A percentile compares a stretch with the other conserved stretches of the same genome.
These are phyloP conservation scores for Capsella bursapastoris DNA, from an alignment of 345 rosid species.

Conservation along the genomic window DNA sequence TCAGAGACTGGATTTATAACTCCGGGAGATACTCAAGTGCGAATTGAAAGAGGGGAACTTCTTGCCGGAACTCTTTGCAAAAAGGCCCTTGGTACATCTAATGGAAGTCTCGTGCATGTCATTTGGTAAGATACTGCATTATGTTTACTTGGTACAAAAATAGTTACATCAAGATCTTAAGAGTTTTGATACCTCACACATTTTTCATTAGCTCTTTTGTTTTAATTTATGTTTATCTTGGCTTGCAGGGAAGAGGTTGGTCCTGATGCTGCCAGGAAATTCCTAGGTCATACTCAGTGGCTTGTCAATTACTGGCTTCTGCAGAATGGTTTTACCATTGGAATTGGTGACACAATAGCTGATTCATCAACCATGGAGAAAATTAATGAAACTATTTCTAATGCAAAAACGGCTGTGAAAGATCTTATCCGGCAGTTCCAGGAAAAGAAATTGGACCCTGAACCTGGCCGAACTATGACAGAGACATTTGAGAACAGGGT, in stretches of 20 bases:
- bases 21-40: conserved; percentile 90
- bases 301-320: conserved; percentile 99
- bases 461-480: conserved; percentile 96
- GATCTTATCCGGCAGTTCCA: conserved; percentile 68
- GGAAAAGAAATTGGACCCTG: conserved; percentile 79
- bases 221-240: conserved; percentile 4
- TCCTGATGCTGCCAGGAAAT: conserved; percentile 99
- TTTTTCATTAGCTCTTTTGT: conserved; percentile 6
- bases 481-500: conserved; percentile 98
- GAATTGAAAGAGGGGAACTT: conserved; percentile 93
- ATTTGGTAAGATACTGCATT: conserved; percentile 64
- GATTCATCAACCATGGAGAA: conserved; percentile 94
- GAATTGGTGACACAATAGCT: conserved; percentile 98
- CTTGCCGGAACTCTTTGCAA: conserved; percentile 97
- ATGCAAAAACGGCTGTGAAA: conserved; percentile 87
- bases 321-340: conserved; percentile 94
- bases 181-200: not conserved
- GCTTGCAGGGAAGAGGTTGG: conserved; percentile 95
- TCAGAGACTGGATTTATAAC: conserved; percentile 78
- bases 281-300: conserved; percentile 99
- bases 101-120: conserved; percentile 96
- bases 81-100: conserved; percentile 87
- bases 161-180: too few relatives aligned
- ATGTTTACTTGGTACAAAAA: not conserved
- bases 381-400: conserved; percentile 84